A percentile compares a stretch with the other conserved stretches of the same genome.
Evolutionary conservation across 2,329 filamentous ascomycete genomes (phyloP).

Genomic region (Aspergillus piperis): DNA sequence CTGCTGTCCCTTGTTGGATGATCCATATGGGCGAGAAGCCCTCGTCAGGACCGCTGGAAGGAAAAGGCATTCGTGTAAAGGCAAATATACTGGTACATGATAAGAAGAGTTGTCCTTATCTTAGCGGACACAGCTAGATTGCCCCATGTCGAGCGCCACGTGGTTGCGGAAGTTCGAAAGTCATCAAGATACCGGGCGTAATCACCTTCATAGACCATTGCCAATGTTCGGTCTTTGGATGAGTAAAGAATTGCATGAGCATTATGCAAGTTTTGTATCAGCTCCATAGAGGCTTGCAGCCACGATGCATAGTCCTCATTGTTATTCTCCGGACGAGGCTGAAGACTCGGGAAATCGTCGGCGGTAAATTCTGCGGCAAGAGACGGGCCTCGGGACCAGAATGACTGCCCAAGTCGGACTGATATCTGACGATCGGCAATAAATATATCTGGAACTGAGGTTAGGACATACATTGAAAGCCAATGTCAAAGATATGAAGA

Average conservation of each 20-base stretch:
- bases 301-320: no score
- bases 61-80: no score
- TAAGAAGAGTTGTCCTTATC: no score
- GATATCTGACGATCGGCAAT: slow-evolving; percentile 26
- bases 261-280: slow-evolving; percentile 24
- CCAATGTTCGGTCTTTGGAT: slow-evolving; percentile 17
- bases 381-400: slow-evolving; percentile 26
- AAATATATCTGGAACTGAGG: background rate
- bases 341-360: no score
- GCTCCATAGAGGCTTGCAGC: slow-evolving; percentile 9
- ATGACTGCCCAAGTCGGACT: slow-evolving; percentile 26
- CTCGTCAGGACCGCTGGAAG: no score
- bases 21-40: no score
- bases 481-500: no score
- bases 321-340: no score
- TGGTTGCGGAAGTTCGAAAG: slow-evolving; percentile 9
- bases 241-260: slow-evolving; percentile 23
- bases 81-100: no score
- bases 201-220: slow-evolving; percentile 20
- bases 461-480: no score
- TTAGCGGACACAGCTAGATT: no score
- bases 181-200: slow-evolving; percentile 26
- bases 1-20: no score
- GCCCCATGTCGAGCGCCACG: slow-evolving; percentile 9
- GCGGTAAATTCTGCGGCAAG: slow-evolving; percentile 14